Conservation (phyloP, 2,329 filamentous ascomycete species). For the Gaeumannomyces tritici region DNA sequence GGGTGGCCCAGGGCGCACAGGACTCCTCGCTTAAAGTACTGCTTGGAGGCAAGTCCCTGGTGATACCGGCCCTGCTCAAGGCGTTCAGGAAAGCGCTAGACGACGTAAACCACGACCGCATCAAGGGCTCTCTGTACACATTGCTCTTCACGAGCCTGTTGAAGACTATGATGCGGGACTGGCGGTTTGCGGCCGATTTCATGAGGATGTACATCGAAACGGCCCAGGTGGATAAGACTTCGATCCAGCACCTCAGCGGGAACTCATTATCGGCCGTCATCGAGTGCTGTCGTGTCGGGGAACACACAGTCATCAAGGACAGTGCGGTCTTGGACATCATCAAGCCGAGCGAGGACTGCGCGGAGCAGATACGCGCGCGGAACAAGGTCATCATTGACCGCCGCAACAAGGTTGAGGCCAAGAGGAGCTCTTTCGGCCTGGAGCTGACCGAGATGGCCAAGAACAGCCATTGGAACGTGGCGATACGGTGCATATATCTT, state of each 20-base stretch:
- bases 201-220: conserved; percentile 86
- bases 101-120: conserved; percentile 74
- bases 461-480: conserved; percentile 92
- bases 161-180: conserved; percentile 82
- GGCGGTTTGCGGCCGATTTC: conserved; percentile 87
- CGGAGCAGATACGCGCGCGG: conserved; percentile 52
- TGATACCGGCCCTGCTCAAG: conserved; percentile 79
- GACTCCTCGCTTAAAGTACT: conserved; percentile 91
- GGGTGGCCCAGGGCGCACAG: conserved; percentile 81
- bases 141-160: conserved; percentile 80
- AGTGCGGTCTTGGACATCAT: conserved; percentile 61
- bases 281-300: conserved; percentile 52
- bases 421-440: conserved; percentile 70
- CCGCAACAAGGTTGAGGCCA: conserved; percentile 67
- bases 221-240: conserved; percentile 83
- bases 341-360: conserved; percentile 56
- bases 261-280: background rate
- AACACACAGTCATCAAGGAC: conserved; percentile 77
- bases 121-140: conserved; percentile 91
- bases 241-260: conserved; percentile 85
- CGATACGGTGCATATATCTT: conserved; percentile 79
- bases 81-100: conserved; percentile 71
- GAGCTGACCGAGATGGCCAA: conserved; percentile 72
- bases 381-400: conserved; percentile 67
- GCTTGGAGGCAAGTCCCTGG: conserved; percentile 75